Percentiles rank a stretch among this genome's conserved stretches.
These are phyloP conservation scores for Pythium utonaiense DNA, from an alignment of 352 stramenopile genomes.

Conservation along the genomic window DNA sequence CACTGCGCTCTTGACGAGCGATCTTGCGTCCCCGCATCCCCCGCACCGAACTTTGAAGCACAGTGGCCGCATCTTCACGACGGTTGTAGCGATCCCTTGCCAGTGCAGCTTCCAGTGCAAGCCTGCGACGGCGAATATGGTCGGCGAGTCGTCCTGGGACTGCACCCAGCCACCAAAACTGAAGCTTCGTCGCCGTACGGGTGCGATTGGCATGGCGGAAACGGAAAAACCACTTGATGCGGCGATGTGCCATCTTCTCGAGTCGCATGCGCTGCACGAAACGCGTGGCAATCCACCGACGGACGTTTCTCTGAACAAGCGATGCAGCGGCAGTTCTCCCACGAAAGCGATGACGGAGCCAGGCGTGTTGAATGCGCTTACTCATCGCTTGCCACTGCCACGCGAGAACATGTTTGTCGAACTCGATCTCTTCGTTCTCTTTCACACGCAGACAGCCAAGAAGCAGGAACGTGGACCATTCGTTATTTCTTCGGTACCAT, in stretches of 20 bases:
- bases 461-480: constrained; percentile 81
- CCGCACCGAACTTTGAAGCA: constrained; percentile 50
- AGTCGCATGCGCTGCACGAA: constrained; percentile 30
- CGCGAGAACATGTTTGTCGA: constrained; percentile 36
- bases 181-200: constrained; percentile 35
- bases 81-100: constrained; percentile 22
- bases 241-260: constrained; percentile 49
- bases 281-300: constrained; percentile 29
- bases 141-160: constrained; percentile 37
- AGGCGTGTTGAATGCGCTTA: constrained; percentile 39
- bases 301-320: constrained; percentile 46
- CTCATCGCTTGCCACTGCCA: constrained; percentile 46
- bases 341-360: constrained; percentile 24
- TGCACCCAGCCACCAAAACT: constrained; percentile 73
- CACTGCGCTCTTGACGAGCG: constrained; percentile 36
- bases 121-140: constrained; percentile 38
- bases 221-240: constrained; percentile 81
- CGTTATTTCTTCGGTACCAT: constrained; percentile 81
- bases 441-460: constrained; percentile 72
- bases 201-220: constrained; percentile 43
- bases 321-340: constrained; percentile 30
- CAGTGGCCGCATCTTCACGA: constrained; percentile 33
- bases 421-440: constrained; percentile 55
- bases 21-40: constrained; percentile 39
- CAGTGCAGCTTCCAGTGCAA: constrained; percentile 4